Evolutionary conservation across 106 monocot species (phyloP).

Genomic region (Allium sativum): DNA sequence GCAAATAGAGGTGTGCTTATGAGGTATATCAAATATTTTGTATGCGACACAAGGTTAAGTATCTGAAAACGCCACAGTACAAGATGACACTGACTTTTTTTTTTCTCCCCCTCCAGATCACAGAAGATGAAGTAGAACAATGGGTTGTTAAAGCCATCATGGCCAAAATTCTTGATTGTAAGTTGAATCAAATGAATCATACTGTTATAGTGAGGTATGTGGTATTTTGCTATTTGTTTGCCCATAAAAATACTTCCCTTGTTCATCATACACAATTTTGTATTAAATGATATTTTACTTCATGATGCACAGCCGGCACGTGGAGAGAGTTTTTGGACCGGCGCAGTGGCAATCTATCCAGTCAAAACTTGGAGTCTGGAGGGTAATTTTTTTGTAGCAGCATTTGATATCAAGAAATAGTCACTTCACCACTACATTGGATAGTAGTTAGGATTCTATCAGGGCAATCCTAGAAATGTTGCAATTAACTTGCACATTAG

Average conservation of each 20-base stretch:
- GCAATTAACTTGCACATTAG: no score
- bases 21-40: no score
- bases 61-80: no score
- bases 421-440: no score
- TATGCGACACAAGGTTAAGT: no score
- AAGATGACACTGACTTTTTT: not conserved
- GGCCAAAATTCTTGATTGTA: slow-evolving; percentile 72
- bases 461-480: no score
- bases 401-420: no score
- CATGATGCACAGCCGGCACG: slow-evolving; percentile 52
- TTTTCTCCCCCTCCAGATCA: slow-evolving; percentile 48
- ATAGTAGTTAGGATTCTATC: no score
- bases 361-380: slow-evolving; percentile 72
- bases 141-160: slow-evolving; percentile 90
- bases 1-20: no score
- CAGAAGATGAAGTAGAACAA: slow-evolving; percentile 79
- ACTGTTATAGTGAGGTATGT: slow-evolving; percentile 65
- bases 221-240: no score
- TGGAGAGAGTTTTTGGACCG: slow-evolving; percentile 70
- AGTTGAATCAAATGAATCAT: slow-evolving; percentile 91
- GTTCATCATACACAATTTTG: no score
- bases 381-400: slow-evolving; percentile 34
- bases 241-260: no score
- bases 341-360: slow-evolving; percentile 69
- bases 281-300: not conserved